Evolutionary conservation across 331 rosid species (phyloP).

Genomic region (Arachis monticola): DNA sequence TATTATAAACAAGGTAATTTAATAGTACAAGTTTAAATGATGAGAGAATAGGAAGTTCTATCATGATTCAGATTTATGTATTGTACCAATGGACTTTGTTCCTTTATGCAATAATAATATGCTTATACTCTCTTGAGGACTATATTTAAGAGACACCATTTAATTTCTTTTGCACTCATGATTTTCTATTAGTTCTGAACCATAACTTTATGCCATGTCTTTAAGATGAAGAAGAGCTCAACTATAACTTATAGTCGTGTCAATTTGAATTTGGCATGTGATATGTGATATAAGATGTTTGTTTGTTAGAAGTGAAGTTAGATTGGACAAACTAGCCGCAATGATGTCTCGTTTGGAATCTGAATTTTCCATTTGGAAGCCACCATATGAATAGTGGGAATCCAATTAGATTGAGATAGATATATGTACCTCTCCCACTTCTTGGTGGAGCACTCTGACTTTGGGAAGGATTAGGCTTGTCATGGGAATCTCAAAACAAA

Average conservation of each 20-base stretch:
- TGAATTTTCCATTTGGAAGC: slow-evolving; percentile 23
- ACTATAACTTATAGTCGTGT: background rate
- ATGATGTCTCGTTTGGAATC: slow-evolving; percentile 1
- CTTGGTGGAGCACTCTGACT: background rate
- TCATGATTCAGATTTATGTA: background rate
- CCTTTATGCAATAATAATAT: slow-evolving; percentile 9
- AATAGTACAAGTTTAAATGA: too few relatives aligned
- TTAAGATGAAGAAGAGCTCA: background rate
- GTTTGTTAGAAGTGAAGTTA: background rate
- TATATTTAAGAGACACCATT: background rate
- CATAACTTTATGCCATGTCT: background rate
- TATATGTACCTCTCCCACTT: background rate
- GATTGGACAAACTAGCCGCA: background rate
- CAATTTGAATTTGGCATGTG: background rate
- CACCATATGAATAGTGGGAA: background rate
- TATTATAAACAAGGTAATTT: too few relatives aligned
- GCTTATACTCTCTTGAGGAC: background rate
- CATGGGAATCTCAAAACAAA: background rate
- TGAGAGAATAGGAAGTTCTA: too few relatives aligned
- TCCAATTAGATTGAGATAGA: too few relatives aligned
- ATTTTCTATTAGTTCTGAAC: background rate
- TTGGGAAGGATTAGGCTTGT: too few relatives aligned
- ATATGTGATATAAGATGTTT: background rate
- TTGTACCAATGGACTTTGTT: slow-evolving; percentile 3
- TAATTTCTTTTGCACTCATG: slow-evolving; percentile 8